These are phyloP conservation scores for Phytophthora aleatoria DNA, from an alignment of 352 stramenopile genomes.

Conservation along the genomic window DNA sequence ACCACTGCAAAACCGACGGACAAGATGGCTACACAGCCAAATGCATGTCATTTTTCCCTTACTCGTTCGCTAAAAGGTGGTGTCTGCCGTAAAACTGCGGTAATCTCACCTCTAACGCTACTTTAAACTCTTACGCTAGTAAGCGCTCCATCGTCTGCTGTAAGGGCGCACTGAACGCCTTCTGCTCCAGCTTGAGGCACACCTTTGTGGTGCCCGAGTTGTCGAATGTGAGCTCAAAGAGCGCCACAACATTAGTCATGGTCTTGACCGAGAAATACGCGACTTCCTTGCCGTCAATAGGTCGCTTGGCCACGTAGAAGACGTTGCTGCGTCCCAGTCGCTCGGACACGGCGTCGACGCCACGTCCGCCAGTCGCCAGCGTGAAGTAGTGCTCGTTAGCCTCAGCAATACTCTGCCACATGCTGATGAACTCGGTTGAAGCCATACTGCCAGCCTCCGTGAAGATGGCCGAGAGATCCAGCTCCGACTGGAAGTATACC, in stretches of 20 bases:
- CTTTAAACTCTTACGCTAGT: slow-evolving; percentile 38
- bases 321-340: slow-evolving; percentile 90
- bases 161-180: slow-evolving; percentile 87
- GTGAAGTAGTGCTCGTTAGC: slow-evolving; percentile 95
- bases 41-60: slow-evolving; percentile 29
- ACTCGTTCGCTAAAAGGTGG: background rate
- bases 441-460: slow-evolving; percentile 88
- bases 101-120: background rate
- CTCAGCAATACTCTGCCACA: slow-evolving; percentile 97
- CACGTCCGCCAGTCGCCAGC: slow-evolving; percentile 64
- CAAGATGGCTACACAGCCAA: slow-evolving; percentile 14
- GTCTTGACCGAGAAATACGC: slow-evolving; percentile 96
- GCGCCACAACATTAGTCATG: slow-evolving; percentile 91
- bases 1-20: background rate
- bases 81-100: background rate
- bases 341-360: slow-evolving; percentile 88
- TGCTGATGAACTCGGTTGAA: slow-evolving; percentile 92
- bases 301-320: slow-evolving; percentile 94
- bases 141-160: slow-evolving; percentile 90
- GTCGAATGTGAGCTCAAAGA: slow-evolving; percentile 97
- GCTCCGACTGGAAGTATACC: slow-evolving; percentile 96
- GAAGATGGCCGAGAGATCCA: slow-evolving; percentile 93
- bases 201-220: slow-evolving; percentile 91
- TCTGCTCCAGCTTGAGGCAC: slow-evolving; percentile 95
- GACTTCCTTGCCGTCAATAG: slow-evolving; percentile 94